These are phyloP conservation scores for Fusarium sp. DNA, from an alignment of 2,329 filamentous ascomycete genomes.

Conservation along the genomic window DNA sequence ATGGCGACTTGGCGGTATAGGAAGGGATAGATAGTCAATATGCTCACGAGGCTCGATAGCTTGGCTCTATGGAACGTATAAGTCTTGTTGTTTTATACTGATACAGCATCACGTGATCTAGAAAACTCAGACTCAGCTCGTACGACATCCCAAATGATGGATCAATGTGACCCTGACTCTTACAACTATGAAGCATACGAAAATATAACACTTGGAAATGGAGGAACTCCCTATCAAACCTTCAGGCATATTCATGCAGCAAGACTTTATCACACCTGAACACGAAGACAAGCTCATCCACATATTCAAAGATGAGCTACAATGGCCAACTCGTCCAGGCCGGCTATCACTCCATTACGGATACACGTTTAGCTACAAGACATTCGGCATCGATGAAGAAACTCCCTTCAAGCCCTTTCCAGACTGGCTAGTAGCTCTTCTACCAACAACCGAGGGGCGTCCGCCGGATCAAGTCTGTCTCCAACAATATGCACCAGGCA, in stretches of 20 bases:
- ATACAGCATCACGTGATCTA: conserved; percentile 1
- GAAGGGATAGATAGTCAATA: no score
- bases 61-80: no score
- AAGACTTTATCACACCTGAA: conserved; percentile 56
- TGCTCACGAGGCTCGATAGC: no score
- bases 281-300: conserved; percentile 57
- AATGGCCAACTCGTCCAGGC: conserved; percentile 57
- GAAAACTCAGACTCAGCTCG: conserved; percentile 14
- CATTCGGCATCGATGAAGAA: conserved; percentile 61
- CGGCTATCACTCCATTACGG: conserved; percentile 64
- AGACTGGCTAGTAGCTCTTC: conserved; percentile 58
- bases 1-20: no score
- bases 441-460: conserved; percentile 55
- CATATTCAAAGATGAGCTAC: conserved; percentile 54
- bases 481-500: conserved; percentile 67
- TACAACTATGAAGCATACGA: neutral
- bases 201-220: conserved; percentile 29
- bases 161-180: neutral
- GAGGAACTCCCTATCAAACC: conserved; percentile 43
- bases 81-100: neutral
- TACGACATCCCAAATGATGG: neutral
- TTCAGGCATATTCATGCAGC: conserved; percentile 54
- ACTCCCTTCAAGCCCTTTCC: conserved; percentile 62
- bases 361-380: conserved; percentile 67
- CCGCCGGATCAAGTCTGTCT: conserved; percentile 66